Conservation (phyloP, 176 grass and related monocot genomes). For the Eleusine indica region DNA sequence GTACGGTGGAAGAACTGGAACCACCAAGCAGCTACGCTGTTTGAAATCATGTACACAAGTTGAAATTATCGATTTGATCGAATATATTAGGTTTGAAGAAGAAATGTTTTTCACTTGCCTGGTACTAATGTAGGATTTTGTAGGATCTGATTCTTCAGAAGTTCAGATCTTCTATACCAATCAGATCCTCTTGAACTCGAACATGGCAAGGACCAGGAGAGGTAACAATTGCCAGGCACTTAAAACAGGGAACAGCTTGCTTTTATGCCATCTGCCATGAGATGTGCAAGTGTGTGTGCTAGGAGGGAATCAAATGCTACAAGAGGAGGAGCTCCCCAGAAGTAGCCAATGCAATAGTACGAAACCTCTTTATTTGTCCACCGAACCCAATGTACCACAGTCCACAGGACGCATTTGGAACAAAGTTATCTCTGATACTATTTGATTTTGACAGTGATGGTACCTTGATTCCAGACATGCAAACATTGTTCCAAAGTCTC, state of each 20-base stretch:
- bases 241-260: constrained; percentile 28
- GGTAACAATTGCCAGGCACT: constrained; percentile 38
- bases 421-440: constrained; percentile 27
- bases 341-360: constrained; percentile 40
- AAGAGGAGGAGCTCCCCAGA: constrained; percentile 28
- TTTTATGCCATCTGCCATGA: constrained; percentile 37
- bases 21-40: neutral
- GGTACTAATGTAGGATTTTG: constrained; percentile 12
- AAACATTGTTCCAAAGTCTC: constrained; percentile 26
- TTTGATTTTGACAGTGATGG: constrained; percentile 22
- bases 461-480: constrained; percentile 1
- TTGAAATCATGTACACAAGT: constrained; percentile 10
- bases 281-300: constrained; percentile 20
- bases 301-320: constrained; percentile 38
- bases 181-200: neutral
- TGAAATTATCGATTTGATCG: neutral
- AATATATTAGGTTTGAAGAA: neutral
- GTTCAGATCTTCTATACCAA: neutral
- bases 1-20: neutral
- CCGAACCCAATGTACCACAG: constrained; percentile 35
- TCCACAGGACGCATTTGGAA: constrained; percentile 29
- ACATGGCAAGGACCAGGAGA: constrained; percentile 21
- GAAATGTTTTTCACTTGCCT: neutral
- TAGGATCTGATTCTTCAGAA: neutral
- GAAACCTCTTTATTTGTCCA: constrained; percentile 36